Evolutionary conservation across 495 filamentous ascomycete species (phyloP).

Genomic region (Xylaria palmicola): DNA sequence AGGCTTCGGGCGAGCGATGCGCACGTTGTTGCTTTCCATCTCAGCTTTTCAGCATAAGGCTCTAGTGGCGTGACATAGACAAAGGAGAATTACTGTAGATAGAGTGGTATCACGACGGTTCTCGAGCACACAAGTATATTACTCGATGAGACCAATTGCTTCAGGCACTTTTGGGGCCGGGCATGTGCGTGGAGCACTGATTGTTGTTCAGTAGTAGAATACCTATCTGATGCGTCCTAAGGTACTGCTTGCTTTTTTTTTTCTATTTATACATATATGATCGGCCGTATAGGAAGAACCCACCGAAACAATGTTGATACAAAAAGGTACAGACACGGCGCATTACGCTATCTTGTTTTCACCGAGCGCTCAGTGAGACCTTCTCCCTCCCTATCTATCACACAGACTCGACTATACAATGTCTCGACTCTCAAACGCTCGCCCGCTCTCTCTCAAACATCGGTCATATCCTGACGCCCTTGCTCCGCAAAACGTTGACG

Average conservation of each 20-base stretch:
- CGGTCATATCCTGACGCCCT: slow-evolving; percentile 57
- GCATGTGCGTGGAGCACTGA: no score
- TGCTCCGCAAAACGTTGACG: slow-evolving; percentile 62
- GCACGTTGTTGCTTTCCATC: not conserved
- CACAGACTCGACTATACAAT: not conserved
- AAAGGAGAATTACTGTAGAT: not conserved
- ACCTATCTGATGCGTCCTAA: not conserved
- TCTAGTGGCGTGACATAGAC: not conserved
- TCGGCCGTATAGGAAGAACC: not conserved
- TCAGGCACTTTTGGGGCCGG: no score
- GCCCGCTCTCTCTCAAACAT: not conserved
- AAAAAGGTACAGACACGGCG: not conserved
- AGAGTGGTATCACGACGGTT: not conserved
- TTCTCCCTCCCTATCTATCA: not conserved
- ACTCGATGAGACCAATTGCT: no score
- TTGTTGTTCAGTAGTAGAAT: not conserved
- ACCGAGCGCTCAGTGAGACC: not conserved
- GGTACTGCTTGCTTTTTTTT: not conserved
- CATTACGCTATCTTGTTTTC: not conserved
- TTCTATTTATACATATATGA: slow-evolving; percentile 1
- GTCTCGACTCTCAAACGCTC: not conserved
- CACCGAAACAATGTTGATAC: not conserved
- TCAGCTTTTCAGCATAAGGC: not conserved
- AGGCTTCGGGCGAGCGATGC: not conserved
- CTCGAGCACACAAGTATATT: not conserved